Percentiles rank a stretch among this genome's conserved stretches.
Conservation (phyloP, 495 filamentous ascomycete species). For the Sphaerosporella brunnea region DNA sequence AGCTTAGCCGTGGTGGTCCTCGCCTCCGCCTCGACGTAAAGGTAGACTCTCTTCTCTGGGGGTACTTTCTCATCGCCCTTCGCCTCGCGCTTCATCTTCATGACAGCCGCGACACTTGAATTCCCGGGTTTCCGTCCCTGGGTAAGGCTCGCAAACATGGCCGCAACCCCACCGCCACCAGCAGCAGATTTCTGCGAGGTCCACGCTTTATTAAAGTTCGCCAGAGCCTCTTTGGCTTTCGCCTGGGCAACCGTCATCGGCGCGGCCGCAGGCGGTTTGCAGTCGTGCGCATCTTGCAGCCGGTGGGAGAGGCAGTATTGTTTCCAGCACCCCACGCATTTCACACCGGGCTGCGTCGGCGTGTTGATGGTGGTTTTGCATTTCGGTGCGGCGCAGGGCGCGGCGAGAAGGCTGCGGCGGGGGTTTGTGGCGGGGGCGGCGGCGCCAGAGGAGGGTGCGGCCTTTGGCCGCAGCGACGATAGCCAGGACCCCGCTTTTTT, state of each 20-base stretch:
- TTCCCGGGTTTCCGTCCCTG: conserved; percentile 32
- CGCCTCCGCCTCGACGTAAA: conserved; percentile 72
- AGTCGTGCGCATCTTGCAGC: conserved; percentile 73
- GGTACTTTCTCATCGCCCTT: conserved; percentile 76
- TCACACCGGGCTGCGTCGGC: conserved; percentile 54
- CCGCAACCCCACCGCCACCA: conserved; percentile 33
- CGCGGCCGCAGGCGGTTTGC: conserved; percentile 36
- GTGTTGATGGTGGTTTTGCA: conserved; percentile 86
- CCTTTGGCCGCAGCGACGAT: conserved; percentile 33
- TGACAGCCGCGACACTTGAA: conserved; percentile 40
- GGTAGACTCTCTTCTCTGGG: conserved; percentile 60
- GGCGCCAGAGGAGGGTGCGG: conserved; percentile 7
- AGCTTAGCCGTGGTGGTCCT: conserved; percentile 57
- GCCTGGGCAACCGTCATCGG: conserved; percentile 28
- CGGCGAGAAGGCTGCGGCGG: conserved; percentile 31
- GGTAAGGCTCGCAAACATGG: conserved; percentile 38
- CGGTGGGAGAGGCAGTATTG: conserved; percentile 89
- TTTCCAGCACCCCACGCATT: conserved; percentile 61
- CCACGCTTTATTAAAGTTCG: conserved; percentile 36
- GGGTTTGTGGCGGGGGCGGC: conserved; percentile 12
- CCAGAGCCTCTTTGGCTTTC: conserved; percentile 42
- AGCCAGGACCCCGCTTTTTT: conserved; percentile 75
- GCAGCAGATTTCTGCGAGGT: conserved; percentile 45
- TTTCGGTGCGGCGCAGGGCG: conserved; percentile 50
- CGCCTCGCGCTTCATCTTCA: conserved; percentile 61